Evolutionary conservation across 1,284 basidiomycete genomes (phyloP).

Genomic region (Phlebopus sp.): DNA sequence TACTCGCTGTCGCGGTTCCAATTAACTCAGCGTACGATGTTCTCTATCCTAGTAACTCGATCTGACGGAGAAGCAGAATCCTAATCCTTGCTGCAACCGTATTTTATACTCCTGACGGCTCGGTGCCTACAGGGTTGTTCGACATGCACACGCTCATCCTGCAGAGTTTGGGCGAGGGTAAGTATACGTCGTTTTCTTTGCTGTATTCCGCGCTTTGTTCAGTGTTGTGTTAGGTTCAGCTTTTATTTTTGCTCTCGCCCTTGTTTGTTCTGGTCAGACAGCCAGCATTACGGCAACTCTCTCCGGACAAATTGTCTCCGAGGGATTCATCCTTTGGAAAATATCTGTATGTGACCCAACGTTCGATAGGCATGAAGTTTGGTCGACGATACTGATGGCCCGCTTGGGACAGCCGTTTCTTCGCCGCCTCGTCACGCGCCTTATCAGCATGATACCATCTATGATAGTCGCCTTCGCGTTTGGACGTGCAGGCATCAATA

Average conservation of each 20-base stretch:
- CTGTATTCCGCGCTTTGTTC: background rate
- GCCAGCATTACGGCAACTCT: constrained; percentile 82
- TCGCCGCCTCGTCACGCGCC: constrained; percentile 70
- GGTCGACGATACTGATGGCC: background rate
- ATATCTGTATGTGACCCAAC: constrained; percentile 51
- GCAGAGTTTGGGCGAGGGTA: constrained; percentile 57
- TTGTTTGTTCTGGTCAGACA: constrained; percentile 77
- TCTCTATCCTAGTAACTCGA: background rate
- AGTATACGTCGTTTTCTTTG: constrained; percentile 14
- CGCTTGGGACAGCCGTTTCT: constrained; percentile 53
- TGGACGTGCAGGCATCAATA: constrained; percentile 67
- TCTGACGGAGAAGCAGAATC: constrained; percentile 37
- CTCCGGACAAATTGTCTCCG: constrained; percentile 79
- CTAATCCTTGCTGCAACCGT: constrained; percentile 55
- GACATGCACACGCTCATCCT: constrained; percentile 67
- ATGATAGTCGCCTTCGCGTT: constrained; percentile 65
- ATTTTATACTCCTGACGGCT: constrained; percentile 41
- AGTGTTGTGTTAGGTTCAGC: constrained; percentile 50
- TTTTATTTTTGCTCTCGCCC: constrained; percentile 72
- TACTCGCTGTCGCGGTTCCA: constrained; percentile 66
- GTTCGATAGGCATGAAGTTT: constrained; percentile 6
- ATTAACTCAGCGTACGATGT: constrained; percentile 60
- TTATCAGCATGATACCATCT: constrained; percentile 73
- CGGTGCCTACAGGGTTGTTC: constrained; percentile 57
- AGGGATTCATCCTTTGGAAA: constrained; percentile 83